Percentiles rank a stretch among this genome's conserved stretches.
Conservation (phyloP, 345 rosid genomes). For the Brassica juncea region DNA sequence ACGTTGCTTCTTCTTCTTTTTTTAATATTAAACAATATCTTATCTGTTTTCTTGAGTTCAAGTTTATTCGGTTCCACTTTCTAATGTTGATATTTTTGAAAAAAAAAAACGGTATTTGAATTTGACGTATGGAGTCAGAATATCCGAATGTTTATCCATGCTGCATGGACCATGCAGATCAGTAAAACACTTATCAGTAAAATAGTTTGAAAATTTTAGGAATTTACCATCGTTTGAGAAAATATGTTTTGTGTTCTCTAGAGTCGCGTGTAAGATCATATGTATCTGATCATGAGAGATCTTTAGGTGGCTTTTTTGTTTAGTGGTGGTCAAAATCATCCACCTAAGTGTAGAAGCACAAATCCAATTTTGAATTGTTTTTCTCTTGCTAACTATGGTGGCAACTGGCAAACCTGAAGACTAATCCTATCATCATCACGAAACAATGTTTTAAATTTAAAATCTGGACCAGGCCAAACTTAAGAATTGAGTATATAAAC, state of each 20-base stretch:
- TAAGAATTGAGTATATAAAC: not conserved
- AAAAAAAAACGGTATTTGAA: not conserved
- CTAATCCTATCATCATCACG: not conserved
- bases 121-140: not conserved
- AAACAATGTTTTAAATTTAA: not conserved
- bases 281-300: not conserved
- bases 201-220: not conserved
- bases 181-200: not conserved
- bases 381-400: constrained; percentile 3
- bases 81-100: not conserved
- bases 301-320: not conserved
- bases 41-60: not conserved
- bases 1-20: constrained; percentile 12
- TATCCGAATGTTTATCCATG: constrained; percentile 6
- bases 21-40: not conserved
- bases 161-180: not conserved
- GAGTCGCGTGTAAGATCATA: not conserved
- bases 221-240: not conserved
- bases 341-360: constrained; percentile 8
- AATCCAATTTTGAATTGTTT: constrained; percentile 31
- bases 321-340: constrained; percentile 24
- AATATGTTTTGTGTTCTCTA: not conserved
- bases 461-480: not conserved
- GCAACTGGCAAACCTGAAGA: constrained; percentile 11
- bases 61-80: not conserved